phyloP scores from a whole-genome alignment of 2,329 filamentous ascomycete genomes.

The Aspergillus spinulosporus region DNA sequence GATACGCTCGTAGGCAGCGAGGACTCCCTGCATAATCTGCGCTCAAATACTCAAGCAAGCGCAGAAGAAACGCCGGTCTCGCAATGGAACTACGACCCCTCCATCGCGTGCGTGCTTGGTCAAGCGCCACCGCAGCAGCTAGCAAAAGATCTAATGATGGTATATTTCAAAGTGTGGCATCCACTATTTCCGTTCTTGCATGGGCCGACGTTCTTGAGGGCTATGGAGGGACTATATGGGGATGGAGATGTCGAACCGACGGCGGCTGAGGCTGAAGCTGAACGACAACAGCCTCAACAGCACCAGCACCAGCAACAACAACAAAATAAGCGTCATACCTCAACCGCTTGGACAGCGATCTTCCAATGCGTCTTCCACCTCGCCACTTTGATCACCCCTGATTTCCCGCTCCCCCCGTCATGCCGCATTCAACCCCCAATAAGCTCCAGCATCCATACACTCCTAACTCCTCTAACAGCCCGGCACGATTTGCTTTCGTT shows the following conservation, averaged over 20 bases:
- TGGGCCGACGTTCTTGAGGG: slow-evolving; percentile 50
- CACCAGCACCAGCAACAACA: neutral
- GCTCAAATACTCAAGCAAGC: slow-evolving; percentile 8
- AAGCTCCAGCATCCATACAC: slow-evolving; percentile 34
- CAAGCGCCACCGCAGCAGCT: slow-evolving; percentile 30
- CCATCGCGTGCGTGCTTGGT: slow-evolving; percentile 29
- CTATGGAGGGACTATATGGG: slow-evolving; percentile 47
- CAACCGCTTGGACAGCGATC: slow-evolving; percentile 35
- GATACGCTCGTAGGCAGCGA: slow-evolving; percentile 32
- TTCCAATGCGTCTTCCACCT: slow-evolving; percentile 56
- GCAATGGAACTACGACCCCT: slow-evolving; percentile 33
- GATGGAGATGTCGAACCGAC: neutral
- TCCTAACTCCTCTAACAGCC: slow-evolving; percentile 42
- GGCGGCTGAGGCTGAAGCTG: no score
- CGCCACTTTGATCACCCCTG: slow-evolving; percentile 38
- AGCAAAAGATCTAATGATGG: slow-evolving; percentile 48
- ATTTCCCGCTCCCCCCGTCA: slow-evolving; percentile 34
- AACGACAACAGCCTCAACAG: no score
- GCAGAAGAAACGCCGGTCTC: slow-evolving; percentile 14
- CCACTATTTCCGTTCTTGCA: slow-evolving; percentile 55
- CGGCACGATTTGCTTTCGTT: slow-evolving; percentile 49
- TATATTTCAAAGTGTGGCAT: slow-evolving; percentile 56
- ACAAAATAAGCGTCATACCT: slow-evolving; percentile 27
- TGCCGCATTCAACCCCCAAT: slow-evolving; percentile 42
- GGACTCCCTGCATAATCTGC: slow-evolving; percentile 18